Percentiles rank a stretch among this genome's conserved stretches.
Evolutionary conservation across 2,329 filamentous ascomycete genomes (phyloP).

Genomic region (Thielaviopsis musarum): DNA sequence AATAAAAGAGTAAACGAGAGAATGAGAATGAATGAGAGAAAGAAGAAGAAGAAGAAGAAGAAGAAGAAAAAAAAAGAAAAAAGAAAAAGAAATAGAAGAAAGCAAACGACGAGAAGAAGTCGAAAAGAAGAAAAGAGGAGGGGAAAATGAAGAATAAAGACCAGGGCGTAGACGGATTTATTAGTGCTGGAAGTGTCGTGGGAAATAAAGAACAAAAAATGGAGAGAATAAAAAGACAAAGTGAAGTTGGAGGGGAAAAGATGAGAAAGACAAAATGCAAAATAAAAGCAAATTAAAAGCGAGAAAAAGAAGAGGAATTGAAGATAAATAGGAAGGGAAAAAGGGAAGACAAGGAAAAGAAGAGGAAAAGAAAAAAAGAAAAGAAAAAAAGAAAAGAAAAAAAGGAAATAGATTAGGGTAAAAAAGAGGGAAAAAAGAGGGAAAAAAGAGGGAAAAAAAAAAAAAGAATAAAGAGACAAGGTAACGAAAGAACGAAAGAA

Average conservation of each 20-base stretch:
- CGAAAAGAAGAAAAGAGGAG: slow-evolving; percentile 5
- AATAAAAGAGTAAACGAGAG: neutral
- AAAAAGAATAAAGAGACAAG: neutral
- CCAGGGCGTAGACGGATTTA: too few relatives aligned
- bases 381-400: neutral
- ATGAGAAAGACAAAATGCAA: neutral
- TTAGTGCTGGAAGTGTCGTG: neutral
- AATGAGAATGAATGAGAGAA: neutral
- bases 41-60: neutral
- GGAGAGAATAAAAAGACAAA: neutral
- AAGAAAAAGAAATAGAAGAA: neutral
- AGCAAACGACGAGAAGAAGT: neutral
- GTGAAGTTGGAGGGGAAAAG: neutral
- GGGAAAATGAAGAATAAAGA: neutral
- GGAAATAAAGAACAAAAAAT: neutral
- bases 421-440: neutral
- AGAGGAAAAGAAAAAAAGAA: neutral
- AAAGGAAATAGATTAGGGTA: too few relatives aligned
- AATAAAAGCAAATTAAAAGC: neutral
- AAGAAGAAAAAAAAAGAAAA: neutral
- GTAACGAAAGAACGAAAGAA: neutral
- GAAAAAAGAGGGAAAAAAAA: neutral
- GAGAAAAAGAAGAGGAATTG: neutral
- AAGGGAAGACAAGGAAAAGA: neutral
- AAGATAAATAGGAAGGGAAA: neutral